Percentiles rank a stretch among this genome's conserved stretches.
Evolutionary conservation across 495 filamentous ascomycete species (phyloP).

Genomic region (Annulohypoxylon maeteangense): DNA sequence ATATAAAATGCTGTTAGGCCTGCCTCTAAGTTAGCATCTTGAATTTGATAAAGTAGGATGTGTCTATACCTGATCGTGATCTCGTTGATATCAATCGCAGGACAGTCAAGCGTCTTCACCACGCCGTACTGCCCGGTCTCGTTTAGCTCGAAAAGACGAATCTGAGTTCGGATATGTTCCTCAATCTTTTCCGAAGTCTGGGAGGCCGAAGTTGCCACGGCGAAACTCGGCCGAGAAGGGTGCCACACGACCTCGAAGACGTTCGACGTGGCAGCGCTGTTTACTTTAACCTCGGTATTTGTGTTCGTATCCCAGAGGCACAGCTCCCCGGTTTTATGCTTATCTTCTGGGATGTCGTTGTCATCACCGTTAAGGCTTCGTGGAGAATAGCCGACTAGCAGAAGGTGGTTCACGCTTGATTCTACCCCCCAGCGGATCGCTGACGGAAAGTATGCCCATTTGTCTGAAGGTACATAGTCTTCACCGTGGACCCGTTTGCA

Average conservation of each 20-base stretch:
- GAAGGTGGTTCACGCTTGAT: slow-evolving; percentile 60
- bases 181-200: slow-evolving; percentile 55
- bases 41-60: slow-evolving; percentile 46
- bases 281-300: slow-evolving; percentile 57
- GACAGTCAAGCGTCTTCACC: slow-evolving; percentile 69
- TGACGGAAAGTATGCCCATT: slow-evolving; percentile 72
- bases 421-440: slow-evolving; percentile 77
- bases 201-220: slow-evolving; percentile 68
- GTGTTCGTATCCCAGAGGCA: slow-evolving; percentile 74
- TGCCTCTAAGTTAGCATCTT: slow-evolving; percentile 54
- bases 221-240: slow-evolving; percentile 66
- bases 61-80: slow-evolving; percentile 67
- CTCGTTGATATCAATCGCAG: slow-evolving; percentile 88
- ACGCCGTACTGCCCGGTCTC: slow-evolving; percentile 48
- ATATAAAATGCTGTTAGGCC: slow-evolving; percentile 56
- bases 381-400: slow-evolving; percentile 83
- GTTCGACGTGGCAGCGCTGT: slow-evolving; percentile 68
- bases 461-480: slow-evolving; percentile 58
- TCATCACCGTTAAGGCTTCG: slow-evolving; percentile 61
- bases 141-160: slow-evolving; percentile 56
- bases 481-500: slow-evolving; percentile 60
- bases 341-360: slow-evolving; percentile 64
- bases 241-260: slow-evolving; percentile 87
- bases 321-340: slow-evolving; percentile 70
- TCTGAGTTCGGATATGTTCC: slow-evolving; percentile 59